These are phyloP conservation scores for Nakaseomyces glabratus DNA, from an alignment of 1,139 yeast genomes.

Conservation along the genomic window DNA sequence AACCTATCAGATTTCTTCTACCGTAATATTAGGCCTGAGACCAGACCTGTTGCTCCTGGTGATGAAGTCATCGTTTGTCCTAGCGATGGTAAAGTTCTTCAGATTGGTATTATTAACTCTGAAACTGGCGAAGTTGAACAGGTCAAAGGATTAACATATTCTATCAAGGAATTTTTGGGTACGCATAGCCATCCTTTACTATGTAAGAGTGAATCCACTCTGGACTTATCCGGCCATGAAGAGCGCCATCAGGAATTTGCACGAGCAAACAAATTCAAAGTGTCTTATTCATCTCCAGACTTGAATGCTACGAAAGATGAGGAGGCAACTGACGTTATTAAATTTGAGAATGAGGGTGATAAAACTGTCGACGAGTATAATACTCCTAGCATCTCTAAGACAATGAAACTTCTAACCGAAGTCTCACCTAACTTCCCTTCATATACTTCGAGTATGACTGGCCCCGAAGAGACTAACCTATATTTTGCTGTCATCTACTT, in stretches of 20 bases:
- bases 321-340: constrained; percentile 36
- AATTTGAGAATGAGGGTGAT: constrained; percentile 55
- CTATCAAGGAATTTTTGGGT: constrained; percentile 83
- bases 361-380: constrained; percentile 39
- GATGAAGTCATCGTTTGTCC: constrained; percentile 70
- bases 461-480: constrained; percentile 43
- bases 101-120: constrained; percentile 62
- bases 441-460: constrained; percentile 15
- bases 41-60: constrained; percentile 60
- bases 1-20: constrained; percentile 90
- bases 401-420: constrained; percentile 24
- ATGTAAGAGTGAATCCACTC: constrained; percentile 24
- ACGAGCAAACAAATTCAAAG: constrained; percentile 53
- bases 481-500: constrained; percentile 87
- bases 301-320: constrained; percentile 11
- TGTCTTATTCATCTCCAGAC: constrained; percentile 5
- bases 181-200: constrained; percentile 33
- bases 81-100: constrained; percentile 85
- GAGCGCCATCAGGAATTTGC: constrained; percentile 72
- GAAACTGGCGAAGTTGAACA: constrained; percentile 86
- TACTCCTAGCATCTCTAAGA: constrained; percentile 32
- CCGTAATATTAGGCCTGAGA: constrained; percentile 69
- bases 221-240: constrained; percentile 30
- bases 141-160: constrained; percentile 92
- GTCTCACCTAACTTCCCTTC: constrained; percentile 20